Evolutionary conservation across 75 land plant genomes (phyloP).

Genomic region (Sequoia sempervirens): DNA sequence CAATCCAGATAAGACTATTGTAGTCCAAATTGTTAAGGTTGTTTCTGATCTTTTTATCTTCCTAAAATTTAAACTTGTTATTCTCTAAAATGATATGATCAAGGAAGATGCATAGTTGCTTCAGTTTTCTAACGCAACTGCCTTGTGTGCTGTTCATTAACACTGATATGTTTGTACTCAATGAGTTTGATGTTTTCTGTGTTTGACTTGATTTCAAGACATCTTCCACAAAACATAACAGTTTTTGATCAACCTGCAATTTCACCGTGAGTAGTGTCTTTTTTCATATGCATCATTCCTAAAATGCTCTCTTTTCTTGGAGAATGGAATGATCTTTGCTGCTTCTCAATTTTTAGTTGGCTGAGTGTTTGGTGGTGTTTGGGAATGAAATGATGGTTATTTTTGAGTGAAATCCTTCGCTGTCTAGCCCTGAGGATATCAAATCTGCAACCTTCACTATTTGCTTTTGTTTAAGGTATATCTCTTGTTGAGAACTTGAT

Average conservation of each 20-base stretch:
- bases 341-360: not conserved
- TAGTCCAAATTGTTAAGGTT: slow-evolving; percentile 91
- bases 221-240: not conserved
- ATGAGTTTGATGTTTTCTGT: not conserved
- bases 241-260: not conserved
- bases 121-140: not conserved
- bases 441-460: too few relatives aligned
- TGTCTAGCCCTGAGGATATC: too few relatives aligned
- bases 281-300: not conserved
- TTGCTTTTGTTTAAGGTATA: too few relatives aligned
- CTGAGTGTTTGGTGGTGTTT: not conserved
- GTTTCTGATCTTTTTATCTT: not conserved
- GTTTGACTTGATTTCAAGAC: not conserved
- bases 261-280: not conserved
- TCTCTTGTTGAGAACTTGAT: too few relatives aligned
- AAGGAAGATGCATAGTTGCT: not conserved
- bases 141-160: not conserved
- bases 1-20: slow-evolving; percentile 77
- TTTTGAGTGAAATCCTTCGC: too few relatives aligned
- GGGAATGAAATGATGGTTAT: too few relatives aligned
- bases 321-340: not conserved
- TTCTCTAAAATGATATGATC: not conserved
- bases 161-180: not conserved
- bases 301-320: not conserved
- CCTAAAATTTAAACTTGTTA: not conserved